phyloP scores from a whole-genome alignment of 1,284 basidiomycete genomes.

The Rhodotorula sp. region DNA sequence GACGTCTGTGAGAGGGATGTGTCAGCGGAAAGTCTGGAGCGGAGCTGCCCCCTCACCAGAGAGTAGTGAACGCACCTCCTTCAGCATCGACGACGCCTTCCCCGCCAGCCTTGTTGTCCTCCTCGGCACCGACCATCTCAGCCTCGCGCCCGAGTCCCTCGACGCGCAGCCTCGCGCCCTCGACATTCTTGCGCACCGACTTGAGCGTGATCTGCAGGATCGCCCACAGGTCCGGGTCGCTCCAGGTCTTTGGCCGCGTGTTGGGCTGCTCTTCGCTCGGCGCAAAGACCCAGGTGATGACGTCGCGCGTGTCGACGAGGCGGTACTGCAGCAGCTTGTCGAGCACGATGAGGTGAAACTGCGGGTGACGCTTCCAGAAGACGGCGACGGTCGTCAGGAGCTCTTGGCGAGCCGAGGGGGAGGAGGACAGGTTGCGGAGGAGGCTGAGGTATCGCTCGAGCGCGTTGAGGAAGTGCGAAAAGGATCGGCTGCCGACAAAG shows the following conservation, averaged over 20 bases:
- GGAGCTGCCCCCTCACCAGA: background rate
- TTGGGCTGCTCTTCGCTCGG: conserved; percentile 48
- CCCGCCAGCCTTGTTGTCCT: conserved; percentile 1
- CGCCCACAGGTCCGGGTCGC: conserved; percentile 73
- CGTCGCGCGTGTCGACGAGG: conserved; percentile 89
- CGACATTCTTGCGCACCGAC: conserved; percentile 82
- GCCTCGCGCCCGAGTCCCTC: conserved; percentile 75
- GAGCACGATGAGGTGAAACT: conserved; percentile 85
- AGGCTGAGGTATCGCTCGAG: conserved; percentile 91
- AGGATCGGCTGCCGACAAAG: conserved; percentile 87
- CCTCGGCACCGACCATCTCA: conserved; percentile 23
- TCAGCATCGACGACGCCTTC: conserved; percentile 18
- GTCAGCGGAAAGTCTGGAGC: no score
- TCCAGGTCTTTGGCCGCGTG: conserved; percentile 52
- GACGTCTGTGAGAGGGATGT: conserved; percentile 54
- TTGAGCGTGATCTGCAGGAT: conserved; percentile 74
- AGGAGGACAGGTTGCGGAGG: conserved; percentile 68
- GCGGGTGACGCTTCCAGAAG: conserved; percentile 77
- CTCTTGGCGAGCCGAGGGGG: conserved; percentile 62
- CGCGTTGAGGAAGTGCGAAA: conserved; percentile 96
- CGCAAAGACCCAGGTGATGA: conserved; percentile 80
- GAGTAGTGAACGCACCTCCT: conserved; percentile 15
- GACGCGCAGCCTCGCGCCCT: conserved; percentile 69
- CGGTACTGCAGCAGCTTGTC: conserved; percentile 99
- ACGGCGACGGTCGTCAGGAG: conserved; percentile 66